These are phyloP conservation scores for Citrus medica DNA, from an alignment of 345 rosid genomes.

Conservation along the genomic window DNA sequence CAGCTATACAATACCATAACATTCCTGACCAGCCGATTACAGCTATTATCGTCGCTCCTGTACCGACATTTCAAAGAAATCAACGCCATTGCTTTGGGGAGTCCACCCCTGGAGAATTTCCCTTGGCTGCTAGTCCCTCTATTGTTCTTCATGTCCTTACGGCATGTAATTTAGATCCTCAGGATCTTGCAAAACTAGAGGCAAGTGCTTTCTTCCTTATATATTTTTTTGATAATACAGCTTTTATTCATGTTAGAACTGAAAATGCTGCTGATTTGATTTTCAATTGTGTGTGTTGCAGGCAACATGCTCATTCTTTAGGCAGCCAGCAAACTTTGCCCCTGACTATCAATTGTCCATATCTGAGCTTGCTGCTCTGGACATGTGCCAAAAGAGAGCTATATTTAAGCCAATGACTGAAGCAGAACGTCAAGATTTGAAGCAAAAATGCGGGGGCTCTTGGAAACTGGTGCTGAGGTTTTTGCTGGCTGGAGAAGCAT, in stretches of 20 bases:
- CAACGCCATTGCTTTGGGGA: slow-evolving; percentile 82
- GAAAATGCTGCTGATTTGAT: slow-evolving; percentile 62
- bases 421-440: slow-evolving; percentile 61
- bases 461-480: slow-evolving; percentile 91
- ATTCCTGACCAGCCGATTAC: slow-evolving; percentile 68
- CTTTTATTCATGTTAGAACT: slow-evolving; percentile 31
- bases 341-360: slow-evolving; percentile 79
- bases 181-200: slow-evolving; percentile 96
- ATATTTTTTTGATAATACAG: neutral
- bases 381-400: slow-evolving; percentile 76
- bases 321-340: slow-evolving; percentile 83
- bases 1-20: slow-evolving; percentile 61
- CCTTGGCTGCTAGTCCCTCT: slow-evolving; percentile 91
- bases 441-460: slow-evolving; percentile 82
- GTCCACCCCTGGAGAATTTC: slow-evolving; percentile 93
- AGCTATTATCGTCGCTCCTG: slow-evolving; percentile 47
- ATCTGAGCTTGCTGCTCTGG: slow-evolving; percentile 96
- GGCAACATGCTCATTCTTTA: slow-evolving; percentile 95
- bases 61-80: slow-evolving; percentile 54
- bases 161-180: slow-evolving; percentile 78
- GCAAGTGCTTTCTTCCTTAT: slow-evolving; percentile 40
- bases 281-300: slow-evolving; percentile 40
- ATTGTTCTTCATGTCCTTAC: slow-evolving; percentile 93
- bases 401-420: slow-evolving; percentile 74
- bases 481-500: slow-evolving; percentile 77